Base-by-base conservation (phyloP, 345 rosid genomes). In the Dipteronia dyeriana region DNA sequence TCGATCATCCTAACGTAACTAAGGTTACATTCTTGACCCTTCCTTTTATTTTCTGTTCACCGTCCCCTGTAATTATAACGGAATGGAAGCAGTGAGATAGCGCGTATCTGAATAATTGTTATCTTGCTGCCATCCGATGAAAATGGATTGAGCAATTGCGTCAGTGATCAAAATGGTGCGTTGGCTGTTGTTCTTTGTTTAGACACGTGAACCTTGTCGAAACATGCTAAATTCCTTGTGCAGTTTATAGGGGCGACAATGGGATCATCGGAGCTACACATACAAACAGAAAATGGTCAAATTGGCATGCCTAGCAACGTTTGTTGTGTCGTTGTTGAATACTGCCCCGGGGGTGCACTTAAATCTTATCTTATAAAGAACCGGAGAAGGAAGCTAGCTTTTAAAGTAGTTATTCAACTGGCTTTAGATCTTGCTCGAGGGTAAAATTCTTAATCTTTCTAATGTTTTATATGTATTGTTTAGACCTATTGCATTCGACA, bases 361-460 rank as follows among this genome's bases (percentile, higher is more conserved):
- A 96, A 96, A 78, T 87, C 94, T 20, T 96, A 86, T 82, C 97
- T 96, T 76, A 96, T 96, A 75, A 96, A 91, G 89, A 94, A 89
- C 79, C 84, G 95, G 53, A 88, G 98, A 83, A 91, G 88, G 85
- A 96, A 96, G 88, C 88, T 96, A 26, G 93, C 97, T 71, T 96
- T 94, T 82, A 96, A 91, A 90, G 94, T 94, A 63, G 99, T 96
- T 71, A 82, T 92, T 38, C 97, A 94, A 80, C 71, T 96, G 85
- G 95, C 98, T 16, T 90, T 96, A 47, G 98, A 96, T 83, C 95
- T 95, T 65, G 99, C 98, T 23, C 91, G 99, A 76, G 98, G 99
- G 99, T 95, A 77, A 73, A 81, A 74, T 56, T 82, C 87, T 79
- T 69, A 47, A 7, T 68, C 34, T 60, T 53, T 41, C 12, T 14